Evolutionary conservation across 768 basidiomycete genomes (phyloP), one percentile per base, ranked within the genome.

Genomic region (Leccinum truebloodii): DNA sequence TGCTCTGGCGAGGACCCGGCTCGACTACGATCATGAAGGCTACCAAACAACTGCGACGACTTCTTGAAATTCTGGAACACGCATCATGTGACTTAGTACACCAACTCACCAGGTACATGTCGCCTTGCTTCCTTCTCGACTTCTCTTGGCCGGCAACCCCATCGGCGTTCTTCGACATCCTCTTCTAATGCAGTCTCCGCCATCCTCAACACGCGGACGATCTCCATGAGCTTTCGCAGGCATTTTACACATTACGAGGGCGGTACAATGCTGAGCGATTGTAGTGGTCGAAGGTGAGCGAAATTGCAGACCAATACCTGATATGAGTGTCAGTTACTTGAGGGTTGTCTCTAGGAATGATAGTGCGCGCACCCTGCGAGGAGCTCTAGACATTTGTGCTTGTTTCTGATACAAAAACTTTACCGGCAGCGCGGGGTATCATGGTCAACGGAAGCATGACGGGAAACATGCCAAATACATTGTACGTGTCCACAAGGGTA

Each of bases 241-340:
- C 86, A 92, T 63, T 90, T 90, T 88, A 1, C 84, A 83, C 4
- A 98, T 79, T 0, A 87, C 86, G 5, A 94, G 76, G 0, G 93
- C 92, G 0, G 90, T 89, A 64, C 89, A 89, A 66, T 95, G 94
- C 65, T 92, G 92, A 0, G 98, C 94, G 3, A 98, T 81, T 6
- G n/a, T n/a, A n/a, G 65, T 13, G 0, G 82, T 81, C 9, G 87
- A 86, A 6, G 83, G 91, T 89, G 35, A 93, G 75, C 3, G 81
- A 81, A 4, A 83, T 85, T 2, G 80, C 80, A 14, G 86, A 71
- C 89, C 91, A 93, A 67, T 88, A 94, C 16, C 90, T 92, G 63
- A 26, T 12, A n/a, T 32, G 37, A n/a, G 32, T 0, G 52, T 63
- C 58, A 74, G 55, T 61, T 55, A 65, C 57, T 52, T 22, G 18